phyloP scores from a whole-genome alignment of 768 basidiomycete species.

The Rossbeevera mucosa region DNA sequence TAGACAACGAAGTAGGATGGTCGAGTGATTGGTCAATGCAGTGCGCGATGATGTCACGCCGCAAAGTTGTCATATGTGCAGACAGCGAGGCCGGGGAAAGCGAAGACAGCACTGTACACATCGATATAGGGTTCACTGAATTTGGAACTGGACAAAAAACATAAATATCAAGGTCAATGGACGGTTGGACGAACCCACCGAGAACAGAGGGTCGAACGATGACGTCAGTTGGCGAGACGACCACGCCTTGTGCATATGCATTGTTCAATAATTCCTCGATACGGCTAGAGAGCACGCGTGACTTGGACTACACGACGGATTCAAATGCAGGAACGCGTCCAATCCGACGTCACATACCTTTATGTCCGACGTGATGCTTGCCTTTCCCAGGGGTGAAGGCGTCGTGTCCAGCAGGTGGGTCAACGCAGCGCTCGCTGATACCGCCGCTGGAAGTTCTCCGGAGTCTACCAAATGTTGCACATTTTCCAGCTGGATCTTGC shows the following conservation, averaged over 20 bases:
- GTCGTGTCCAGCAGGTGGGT: slow-evolving; percentile 42
- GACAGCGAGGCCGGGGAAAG: slow-evolving; percentile 52
- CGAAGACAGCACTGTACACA: slow-evolving; percentile 55
- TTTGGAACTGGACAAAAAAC: slow-evolving; percentile 46
- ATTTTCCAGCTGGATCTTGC: slow-evolving; percentile 42
- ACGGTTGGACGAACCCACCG: slow-evolving; percentile 29
- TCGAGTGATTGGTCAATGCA: slow-evolving; percentile 58
- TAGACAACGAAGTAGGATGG: slow-evolving; percentile 44
- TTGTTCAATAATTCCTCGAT: slow-evolving; percentile 70
- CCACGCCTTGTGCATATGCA: slow-evolving; percentile 57
- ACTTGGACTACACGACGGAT: slow-evolving; percentile 42
- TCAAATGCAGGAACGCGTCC: not conserved
- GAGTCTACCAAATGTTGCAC: slow-evolving; percentile 45
- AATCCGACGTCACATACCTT: slow-evolving; percentile 42
- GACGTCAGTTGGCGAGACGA: slow-evolving; percentile 46
- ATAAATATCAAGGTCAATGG: slow-evolving; percentile 2
- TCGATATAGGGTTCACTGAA: slow-evolving; percentile 45
- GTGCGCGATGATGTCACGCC: slow-evolving; percentile 57
- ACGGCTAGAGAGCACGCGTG: slow-evolving; percentile 51
- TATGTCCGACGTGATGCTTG: slow-evolving; percentile 51
- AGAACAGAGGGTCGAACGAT: slow-evolving; percentile 48
- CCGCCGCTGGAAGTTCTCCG: slow-evolving; percentile 65
- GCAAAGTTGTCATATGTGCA: slow-evolving; percentile 53
- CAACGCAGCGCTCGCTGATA: slow-evolving; percentile 39
- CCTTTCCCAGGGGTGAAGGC: slow-evolving; percentile 48